Percentiles rank a stretch among this genome's conserved stretches.
phyloP scores from a whole-genome alignment of 805 yeast species.

The Blastobotrys chiropterorum region DNA sequence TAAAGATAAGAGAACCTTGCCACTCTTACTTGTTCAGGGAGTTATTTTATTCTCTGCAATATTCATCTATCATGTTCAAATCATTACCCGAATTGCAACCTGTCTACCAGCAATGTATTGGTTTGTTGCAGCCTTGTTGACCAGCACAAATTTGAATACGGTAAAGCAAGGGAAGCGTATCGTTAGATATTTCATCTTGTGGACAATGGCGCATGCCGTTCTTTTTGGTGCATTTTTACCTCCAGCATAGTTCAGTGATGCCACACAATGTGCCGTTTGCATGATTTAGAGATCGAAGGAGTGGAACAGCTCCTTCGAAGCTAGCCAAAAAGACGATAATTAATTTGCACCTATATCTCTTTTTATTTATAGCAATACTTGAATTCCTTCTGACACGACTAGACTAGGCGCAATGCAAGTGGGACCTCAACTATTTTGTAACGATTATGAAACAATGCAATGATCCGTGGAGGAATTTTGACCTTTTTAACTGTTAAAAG shows the following conservation, averaged over 20 bases:
- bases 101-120: conserved; percentile 73
- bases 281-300: too few relatives aligned
- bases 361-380: too few relatives aligned
- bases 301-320: background rate
- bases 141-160: conserved; percentile 20
- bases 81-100: conserved; percentile 70
- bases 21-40: conserved; percentile 22
- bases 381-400: too few relatives aligned
- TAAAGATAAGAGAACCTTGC: background rate
- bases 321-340: background rate
- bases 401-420: too few relatives aligned
- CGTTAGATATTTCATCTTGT: conserved; percentile 46
- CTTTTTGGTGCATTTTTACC: conserved; percentile 82
- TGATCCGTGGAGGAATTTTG: too few relatives aligned
- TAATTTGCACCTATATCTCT: background rate
- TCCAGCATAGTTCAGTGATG: conserved; percentile 56
- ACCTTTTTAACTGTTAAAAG: too few relatives aligned
- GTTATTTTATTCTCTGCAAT: conserved; percentile 44
- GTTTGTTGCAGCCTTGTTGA: conserved; percentile 47
- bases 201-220: conserved; percentile 65
- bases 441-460: too few relatives aligned
- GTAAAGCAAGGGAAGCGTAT: conserved; percentile 32
- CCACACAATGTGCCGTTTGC: too few relatives aligned
- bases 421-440: too few relatives aligned
- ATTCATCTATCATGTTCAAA: conserved; percentile 76